These are phyloP conservation scores for Rehmannia glutinosa DNA, from an alignment of 257 asterid species.

Conservation along the genomic window DNA sequence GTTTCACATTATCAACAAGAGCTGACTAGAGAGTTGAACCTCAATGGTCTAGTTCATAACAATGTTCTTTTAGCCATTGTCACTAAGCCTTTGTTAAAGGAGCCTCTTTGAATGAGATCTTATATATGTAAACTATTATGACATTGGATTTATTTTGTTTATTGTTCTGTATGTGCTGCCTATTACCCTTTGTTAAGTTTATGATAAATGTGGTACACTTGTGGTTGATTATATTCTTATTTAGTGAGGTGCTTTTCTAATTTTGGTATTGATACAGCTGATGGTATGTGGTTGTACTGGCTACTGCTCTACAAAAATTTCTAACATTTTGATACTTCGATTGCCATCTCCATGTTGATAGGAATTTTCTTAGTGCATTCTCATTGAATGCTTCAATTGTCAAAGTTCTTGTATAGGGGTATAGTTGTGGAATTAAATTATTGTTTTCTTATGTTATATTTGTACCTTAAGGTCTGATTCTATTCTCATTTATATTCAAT, in stretches of 20 bases:
- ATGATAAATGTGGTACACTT: neutral
- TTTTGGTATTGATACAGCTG: conserved; percentile 1
- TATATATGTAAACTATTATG: neutral
- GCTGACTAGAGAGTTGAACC: neutral
- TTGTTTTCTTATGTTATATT: neutral
- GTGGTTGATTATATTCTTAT: no score
- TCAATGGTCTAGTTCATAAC: neutral
- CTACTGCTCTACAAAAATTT: neutral
- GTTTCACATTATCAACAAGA: neutral
- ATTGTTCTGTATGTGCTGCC: neutral
- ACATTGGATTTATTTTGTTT: neutral
- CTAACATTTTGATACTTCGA: no score
- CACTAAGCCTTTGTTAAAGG: neutral
- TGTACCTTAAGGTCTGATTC: neutral
- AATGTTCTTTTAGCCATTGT: neutral
- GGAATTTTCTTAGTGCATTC: neutral
- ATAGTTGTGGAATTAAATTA: neutral
- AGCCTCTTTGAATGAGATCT: conserved; percentile 11
- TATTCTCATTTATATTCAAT: neutral
- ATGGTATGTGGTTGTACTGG: neutral
- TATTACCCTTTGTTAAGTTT: neutral
- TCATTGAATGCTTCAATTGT: neutral
- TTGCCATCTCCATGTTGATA: neutral
- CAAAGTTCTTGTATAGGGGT: neutral
- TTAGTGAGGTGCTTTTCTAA: no score